Evolutionary conservation across 495 filamentous ascomycete species (phyloP).

Genomic region (Recurvomyces mirabilis): DNA sequence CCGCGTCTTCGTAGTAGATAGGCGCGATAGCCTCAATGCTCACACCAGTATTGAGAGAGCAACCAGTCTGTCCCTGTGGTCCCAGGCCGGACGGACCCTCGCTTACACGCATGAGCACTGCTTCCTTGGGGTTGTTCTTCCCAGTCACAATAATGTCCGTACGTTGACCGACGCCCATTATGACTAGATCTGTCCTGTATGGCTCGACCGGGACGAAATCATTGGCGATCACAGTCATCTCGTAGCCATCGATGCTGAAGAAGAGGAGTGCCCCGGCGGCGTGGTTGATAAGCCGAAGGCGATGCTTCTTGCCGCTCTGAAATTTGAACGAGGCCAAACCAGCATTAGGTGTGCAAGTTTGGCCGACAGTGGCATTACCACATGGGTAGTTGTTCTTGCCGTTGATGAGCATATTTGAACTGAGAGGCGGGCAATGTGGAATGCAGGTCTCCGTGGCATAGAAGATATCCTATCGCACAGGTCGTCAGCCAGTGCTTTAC

Average conservation of each 20-base stretch:
- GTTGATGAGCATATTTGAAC: conserved; percentile 28
- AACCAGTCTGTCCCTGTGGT: conserved; percentile 1
- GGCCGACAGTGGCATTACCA: conserved; percentile 36
- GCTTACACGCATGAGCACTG: conserved; percentile 26
- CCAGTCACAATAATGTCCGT: conserved; percentile 42
- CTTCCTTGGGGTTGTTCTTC: conserved; percentile 19
- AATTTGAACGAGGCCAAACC: conserved; percentile 20
- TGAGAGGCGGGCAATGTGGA: conserved; percentile 9
- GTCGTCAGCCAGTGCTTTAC: no score
- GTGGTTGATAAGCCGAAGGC: conserved; percentile 28
- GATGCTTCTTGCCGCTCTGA: conserved; percentile 22
- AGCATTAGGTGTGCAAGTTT: conserved; percentile 9
- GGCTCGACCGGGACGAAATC: conserved; percentile 35
- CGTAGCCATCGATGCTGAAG: conserved; percentile 36
- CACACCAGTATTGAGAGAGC: conserved; percentile 25
- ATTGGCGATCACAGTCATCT: conserved; percentile 34
- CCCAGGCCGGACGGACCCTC: conserved; percentile 19
- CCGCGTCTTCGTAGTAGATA: conserved; percentile 30
- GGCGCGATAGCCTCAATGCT: conserved; percentile 26
- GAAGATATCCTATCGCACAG: conserved; percentile 11
- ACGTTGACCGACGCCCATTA: conserved; percentile 38
- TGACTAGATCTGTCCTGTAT: conserved; percentile 27
- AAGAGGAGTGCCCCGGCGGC: conserved; percentile 40
- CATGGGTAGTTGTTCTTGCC: conserved; percentile 32
- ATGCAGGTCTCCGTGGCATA: conserved; percentile 13